phyloP scores from a whole-genome alignment of 2,329 filamentous ascomycete species.

The Nigrograna mackinnonii region DNA sequence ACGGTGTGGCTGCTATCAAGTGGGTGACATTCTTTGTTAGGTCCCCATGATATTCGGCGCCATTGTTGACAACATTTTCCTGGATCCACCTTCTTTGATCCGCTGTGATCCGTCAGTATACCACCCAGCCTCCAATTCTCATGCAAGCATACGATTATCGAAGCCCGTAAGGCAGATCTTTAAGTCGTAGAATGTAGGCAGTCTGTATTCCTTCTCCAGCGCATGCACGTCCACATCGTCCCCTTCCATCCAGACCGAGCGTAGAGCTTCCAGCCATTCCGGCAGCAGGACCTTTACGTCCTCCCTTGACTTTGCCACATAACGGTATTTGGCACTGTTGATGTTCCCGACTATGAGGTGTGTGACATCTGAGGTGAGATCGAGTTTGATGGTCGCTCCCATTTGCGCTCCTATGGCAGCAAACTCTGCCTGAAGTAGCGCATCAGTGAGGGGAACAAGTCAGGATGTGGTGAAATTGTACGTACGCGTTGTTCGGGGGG shows the following conservation, averaged over 20 bases:
- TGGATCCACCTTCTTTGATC: conserved; percentile 72
- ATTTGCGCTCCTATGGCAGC: conserved; percentile 73
- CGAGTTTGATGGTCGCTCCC: conserved; percentile 84
- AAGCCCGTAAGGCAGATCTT: conserved; percentile 73
- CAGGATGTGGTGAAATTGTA: conserved; percentile 7
- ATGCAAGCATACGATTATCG: conserved; percentile 58
- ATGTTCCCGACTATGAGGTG: conserved; percentile 91
- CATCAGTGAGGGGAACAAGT: conserved; percentile 5
- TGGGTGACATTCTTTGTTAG: conserved; percentile 86
- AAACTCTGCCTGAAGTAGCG: conserved; percentile 53
- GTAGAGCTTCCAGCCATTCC: conserved; percentile 83
- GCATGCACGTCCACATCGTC: conserved; percentile 71
- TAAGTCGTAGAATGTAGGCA: conserved; percentile 66
- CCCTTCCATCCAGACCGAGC: conserved; percentile 78
- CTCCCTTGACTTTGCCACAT: conserved; percentile 85
- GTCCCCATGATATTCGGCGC: conserved; percentile 85
- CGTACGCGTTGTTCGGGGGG: conserved; percentile 75
- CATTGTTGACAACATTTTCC: conserved; percentile 67
- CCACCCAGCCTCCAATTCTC: not conserved
- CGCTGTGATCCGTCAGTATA: conserved; percentile 49
- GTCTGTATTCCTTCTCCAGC: conserved; percentile 68
- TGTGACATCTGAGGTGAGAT: conserved; percentile 94
- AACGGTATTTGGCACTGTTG: conserved; percentile 91
- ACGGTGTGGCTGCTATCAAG: conserved; percentile 76
- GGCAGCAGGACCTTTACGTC: conserved; percentile 83